Base-by-base conservation (phyloP, 1,284 basidiomycete species). In the Pascua guehoae region DNA sequence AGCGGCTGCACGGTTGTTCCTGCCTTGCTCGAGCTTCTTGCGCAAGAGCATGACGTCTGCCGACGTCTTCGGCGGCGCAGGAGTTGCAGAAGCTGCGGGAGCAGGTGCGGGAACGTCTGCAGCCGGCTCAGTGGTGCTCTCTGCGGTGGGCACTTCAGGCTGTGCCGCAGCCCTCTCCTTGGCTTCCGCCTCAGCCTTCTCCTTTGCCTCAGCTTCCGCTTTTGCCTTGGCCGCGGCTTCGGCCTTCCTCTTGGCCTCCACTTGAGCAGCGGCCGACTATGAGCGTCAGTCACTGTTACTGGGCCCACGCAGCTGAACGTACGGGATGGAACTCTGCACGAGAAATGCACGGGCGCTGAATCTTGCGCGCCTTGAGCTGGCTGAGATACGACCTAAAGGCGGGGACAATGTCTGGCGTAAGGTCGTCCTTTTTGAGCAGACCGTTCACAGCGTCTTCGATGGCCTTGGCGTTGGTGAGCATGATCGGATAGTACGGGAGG, bases 401-500 rank as follows among this genome's bases (percentile, higher is more conserved):
- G 45, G 67, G 65, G 24, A 66, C 65, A n/a, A 70, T 58, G 52
- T 72, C 72, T 16, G 65, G 63, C 2, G 66, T 66, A 49, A 70
- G 65, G 16, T 62, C 57, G 32, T 64, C 84, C 74, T 93, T 91
- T 16, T 80, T 84, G 12, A 89, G 68, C 56, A 91, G 82, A 24
- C 82, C 80, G 64, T 87, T 84, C 60, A 95, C 83, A 3, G 84
- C 83, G 17, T 73, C 78, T 63, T 87, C 82, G 48, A 97, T 80
- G 17, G 76, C 79, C 9, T 80, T 71, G n/a, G 78, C 79, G 42
- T 77, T 67, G 7, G 61, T 82, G 16, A 83, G 77, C 47, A 85
- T 83, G 38, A 89, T 70, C 15, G 94, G 94, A 77, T 93, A 95
- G 49, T 88, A 86, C 2, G 89, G 87, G 46, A 94, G 82, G 39